Conservation (phyloP, 306 rosid genomes). For the Carpinus fangiana region DNA sequence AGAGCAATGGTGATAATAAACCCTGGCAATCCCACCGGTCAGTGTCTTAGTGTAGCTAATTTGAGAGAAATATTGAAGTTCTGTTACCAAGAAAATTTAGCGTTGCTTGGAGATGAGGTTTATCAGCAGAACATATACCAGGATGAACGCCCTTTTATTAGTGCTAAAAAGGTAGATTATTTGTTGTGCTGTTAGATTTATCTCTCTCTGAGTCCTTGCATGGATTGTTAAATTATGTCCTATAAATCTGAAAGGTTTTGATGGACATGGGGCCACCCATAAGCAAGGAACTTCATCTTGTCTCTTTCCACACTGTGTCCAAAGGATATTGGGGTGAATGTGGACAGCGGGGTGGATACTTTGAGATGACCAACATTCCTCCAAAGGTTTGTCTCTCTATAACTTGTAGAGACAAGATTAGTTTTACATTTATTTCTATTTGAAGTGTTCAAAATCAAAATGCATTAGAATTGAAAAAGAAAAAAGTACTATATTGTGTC, state of each 20-base stretch:
- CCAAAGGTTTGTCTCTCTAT: slow-evolving; percentile 66
- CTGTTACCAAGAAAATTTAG: slow-evolving; percentile 79
- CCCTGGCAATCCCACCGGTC: slow-evolving; percentile 99
- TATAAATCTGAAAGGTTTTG: slow-evolving; percentile 57
- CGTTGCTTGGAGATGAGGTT: slow-evolving; percentile 97
- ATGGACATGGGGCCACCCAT: slow-evolving; percentile 79
- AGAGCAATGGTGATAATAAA: slow-evolving; percentile 99
- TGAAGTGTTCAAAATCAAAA: background rate
- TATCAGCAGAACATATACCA: slow-evolving; percentile 96
- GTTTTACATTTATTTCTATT: background rate
- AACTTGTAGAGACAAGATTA: background rate
- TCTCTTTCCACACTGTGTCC: slow-evolving; percentile 90
- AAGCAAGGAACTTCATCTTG: slow-evolving; percentile 87
- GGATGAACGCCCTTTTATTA: slow-evolving; percentile 90
- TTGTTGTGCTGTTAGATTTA: slow-evolving; percentile 4
- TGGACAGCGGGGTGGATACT: slow-evolving; percentile 99
- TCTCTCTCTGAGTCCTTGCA: slow-evolving; percentile 18
- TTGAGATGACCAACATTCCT: slow-evolving; percentile 97
- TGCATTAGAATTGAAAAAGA: slow-evolving; percentile 1
- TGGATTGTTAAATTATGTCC: slow-evolving; percentile 19
- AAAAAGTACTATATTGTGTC: background rate
- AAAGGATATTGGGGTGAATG: slow-evolving; percentile 99
- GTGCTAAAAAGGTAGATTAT: slow-evolving; percentile 74
- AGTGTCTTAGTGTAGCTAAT: slow-evolving; percentile 87
- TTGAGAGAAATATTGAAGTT: slow-evolving; percentile 70